phyloP scores from a whole-genome alignment of 2,329 filamentous ascomycete genomes.

The Fonsecaea pugnacius region DNA sequence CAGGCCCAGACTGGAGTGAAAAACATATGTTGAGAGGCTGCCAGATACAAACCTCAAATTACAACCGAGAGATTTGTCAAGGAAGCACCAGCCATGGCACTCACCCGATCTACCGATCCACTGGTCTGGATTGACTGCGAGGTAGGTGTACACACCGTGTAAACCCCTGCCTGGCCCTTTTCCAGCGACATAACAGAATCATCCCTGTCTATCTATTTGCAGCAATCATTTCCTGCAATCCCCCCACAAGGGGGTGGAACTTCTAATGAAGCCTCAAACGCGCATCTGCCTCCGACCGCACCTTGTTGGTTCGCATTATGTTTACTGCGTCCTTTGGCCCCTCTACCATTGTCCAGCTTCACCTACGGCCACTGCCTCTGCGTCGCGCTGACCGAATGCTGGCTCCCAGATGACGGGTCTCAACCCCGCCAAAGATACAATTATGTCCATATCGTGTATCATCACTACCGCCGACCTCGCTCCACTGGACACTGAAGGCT shows the following conservation, averaged over 20 bases:
- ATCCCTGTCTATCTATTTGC: not conserved
- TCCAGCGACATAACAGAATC: not conserved
- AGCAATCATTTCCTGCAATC: not conserved
- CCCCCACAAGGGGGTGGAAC: not conserved
- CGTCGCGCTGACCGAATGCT: conserved; percentile 14
- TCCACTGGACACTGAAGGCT: conserved; percentile 75
- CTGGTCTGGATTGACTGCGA: conserved; percentile 88
- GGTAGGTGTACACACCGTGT: conserved; percentile 44
- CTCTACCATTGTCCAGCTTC: not conserved
- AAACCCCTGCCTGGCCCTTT: not conserved
- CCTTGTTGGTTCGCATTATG: not conserved
- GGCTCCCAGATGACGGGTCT: conserved; percentile 84
- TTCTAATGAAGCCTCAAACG: not conserved
- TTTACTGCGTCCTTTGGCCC: not conserved
- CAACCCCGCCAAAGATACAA: conserved; percentile 75
- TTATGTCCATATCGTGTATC: conserved; percentile 90
- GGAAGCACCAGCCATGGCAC: conserved; percentile 43
- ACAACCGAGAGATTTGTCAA: not conserved
- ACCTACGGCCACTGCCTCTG: not conserved
- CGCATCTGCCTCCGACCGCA: not conserved
- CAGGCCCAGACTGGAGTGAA: not conserved
- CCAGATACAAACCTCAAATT: not conserved
- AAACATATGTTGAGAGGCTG: not conserved
- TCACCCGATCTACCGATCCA: conserved; percentile 62
- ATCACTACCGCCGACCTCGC: conserved; percentile 81